Base-by-base conservation (phyloP, 768 basidiomycete species). In the Lentinus brumalis region DNA sequence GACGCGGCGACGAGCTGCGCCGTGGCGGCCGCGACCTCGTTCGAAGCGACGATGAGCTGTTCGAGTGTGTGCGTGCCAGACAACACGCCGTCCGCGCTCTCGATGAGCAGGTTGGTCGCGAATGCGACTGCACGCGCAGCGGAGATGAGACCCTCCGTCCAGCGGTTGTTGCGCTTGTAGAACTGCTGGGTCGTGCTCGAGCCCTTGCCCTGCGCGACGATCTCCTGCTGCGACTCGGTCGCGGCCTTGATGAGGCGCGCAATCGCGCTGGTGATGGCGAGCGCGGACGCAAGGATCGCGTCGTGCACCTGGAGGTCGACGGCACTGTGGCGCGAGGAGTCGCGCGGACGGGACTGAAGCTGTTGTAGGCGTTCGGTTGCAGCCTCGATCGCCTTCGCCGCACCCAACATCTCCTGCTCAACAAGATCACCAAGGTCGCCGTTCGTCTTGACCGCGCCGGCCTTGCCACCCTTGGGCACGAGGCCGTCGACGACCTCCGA, bases 101-200 rank as follows among this genome's bases (percentile, higher is more conserved):
- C 96, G 73, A 99, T 99, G 62, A 99, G 86, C 60, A 98, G 77
- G 65, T 86, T 92, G 38, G 97, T 98, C 10, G 97, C 95, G 68
- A 96, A 97, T 3, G 97, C 97, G 56, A 99, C 97, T 9, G 97
- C 85, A 75, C 97, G 98, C 18, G 97, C 97, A 39, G 97, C 97
- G 39, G 94, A 96, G 68, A 98, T 95, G 66, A 99, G 88, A 66
- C 97, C 97, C 74, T 99, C 97, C 46, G 97, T 99, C 97, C 97
- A 99, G 61, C 97, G 85, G 76, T 98, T 98, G 86, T 99, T 98
- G 61, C 93, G 89, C 80, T 99, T 99, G 84, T 98, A 99, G 83
- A 99, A 99, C 69, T 98, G 96, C 74, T 96, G 94, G 18, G 81
- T 86, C 26, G 95, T 85, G 74, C 88, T 94, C 18, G 95, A 92